Base-by-base conservation (phyloP, 2,329 filamentous ascomycete species). In the Colletotrichum orbiculare region DNA sequence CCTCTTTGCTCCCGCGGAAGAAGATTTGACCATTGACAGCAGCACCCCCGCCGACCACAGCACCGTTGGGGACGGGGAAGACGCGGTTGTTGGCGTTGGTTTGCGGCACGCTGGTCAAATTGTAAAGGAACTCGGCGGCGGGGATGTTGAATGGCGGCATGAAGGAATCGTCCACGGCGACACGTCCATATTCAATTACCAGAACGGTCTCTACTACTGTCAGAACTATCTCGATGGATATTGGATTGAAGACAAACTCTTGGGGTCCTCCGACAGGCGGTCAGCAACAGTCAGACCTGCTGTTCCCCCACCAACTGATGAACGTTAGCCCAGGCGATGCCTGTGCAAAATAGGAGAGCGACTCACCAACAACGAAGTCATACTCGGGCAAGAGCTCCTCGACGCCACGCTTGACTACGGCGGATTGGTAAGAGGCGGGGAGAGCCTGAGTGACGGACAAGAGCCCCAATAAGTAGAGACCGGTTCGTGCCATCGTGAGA, bases 211-310 rank as follows among this genome's bases (percentile, higher is more conserved):
- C 71, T 72, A 10, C 8, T 4, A 1, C 6, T 2, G 2, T 3
- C 15, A 49, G 11, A 60, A 10, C 12, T 4, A 33, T 7, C 15
- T 42, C 11, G 3, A n/a, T 2, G 34, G 15, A 17, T n/a, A 45
- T 43, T 17, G 4, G 10, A 10, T 47, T 63, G n/a, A 53, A 4
- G 8, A 17, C 63, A 56, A 35, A 66, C 63, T 66, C 8, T 73
- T 68, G 17, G 72, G 71, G 63, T 75, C 73, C 57, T 79, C 76
- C 11, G 75, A 76, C 1, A 79, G 73, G 9, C 77, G 74, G 7
- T 74, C 74, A 1, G 77, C 77, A 10, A 78, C 72, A n/a, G 75
- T 72, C 45, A 76, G 74, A 35, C 76, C 75, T 4, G 75, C 75
- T 2, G 76, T 77, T 8, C 77, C 77, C n/a, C 76, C 74, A 9